Evolutionary conservation across 345 rosid genomes (phyloP).

Genomic region (Lepidium didymum): DNA sequence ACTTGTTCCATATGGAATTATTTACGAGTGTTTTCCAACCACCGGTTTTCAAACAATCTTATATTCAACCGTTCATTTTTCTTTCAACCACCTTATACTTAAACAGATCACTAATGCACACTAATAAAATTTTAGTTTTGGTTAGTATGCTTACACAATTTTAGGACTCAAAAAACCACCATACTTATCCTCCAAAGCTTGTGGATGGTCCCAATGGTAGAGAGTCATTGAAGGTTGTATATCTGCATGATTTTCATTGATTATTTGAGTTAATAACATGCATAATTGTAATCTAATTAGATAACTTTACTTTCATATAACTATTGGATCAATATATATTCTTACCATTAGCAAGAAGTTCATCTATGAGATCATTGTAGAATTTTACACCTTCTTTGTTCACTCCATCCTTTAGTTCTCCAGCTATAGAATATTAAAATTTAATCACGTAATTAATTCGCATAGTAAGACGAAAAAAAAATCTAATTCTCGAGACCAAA

Average conservation of each 20-base stretch:
- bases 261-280: no score
- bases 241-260: slow-evolving; percentile 8
- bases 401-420: slow-evolving; percentile 38
- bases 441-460: not conserved
- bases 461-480: not conserved
- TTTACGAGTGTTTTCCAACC: no score
- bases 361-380: slow-evolving; percentile 43
- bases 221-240: slow-evolving; percentile 43
- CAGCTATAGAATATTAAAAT: slow-evolving; percentile 3
- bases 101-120: no score
- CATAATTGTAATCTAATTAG: no score
- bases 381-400: slow-evolving; percentile 40
- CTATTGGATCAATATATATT: not conserved
- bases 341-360: slow-evolving; percentile 37
- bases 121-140: not conserved
- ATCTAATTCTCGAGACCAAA: no score
- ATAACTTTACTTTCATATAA: no score
- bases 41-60: no score
- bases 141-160: slow-evolving; percentile 35
- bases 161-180: slow-evolving; percentile 40
- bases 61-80: no score
- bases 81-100: no score
- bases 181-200: slow-evolving; percentile 40
- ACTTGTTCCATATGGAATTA: no score
- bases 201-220: slow-evolving; percentile 55